A percentile compares a stretch with the other conserved stretches of the same genome.
phyloP scores from a whole-genome alignment of 306 rosid genomes.

The Hippophae tibetana region DNA sequence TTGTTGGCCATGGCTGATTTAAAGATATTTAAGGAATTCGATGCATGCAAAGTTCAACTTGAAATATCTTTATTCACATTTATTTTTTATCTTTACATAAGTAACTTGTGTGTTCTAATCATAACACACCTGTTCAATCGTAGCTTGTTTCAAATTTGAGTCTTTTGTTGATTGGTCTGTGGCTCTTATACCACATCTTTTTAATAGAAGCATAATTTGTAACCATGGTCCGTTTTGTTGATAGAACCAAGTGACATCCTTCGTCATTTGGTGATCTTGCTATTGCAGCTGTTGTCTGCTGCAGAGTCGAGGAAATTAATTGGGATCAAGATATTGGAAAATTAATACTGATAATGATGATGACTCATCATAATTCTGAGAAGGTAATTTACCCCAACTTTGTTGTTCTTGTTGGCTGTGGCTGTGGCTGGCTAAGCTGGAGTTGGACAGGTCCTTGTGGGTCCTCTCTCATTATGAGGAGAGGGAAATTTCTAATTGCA shows the following conservation, averaged over 20 bases:
- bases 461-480: conserved; percentile 43
- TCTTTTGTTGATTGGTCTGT: conserved; percentile 21
- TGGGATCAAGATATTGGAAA: conserved; percentile 26
- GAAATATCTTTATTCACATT: conserved; percentile 21
- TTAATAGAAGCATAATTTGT: conserved; percentile 25
- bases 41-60: conserved; percentile 16
- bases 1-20: no score
- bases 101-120: conserved; percentile 25
- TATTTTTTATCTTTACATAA: conserved; percentile 31
- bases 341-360: neutral
- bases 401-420: conserved; percentile 38
- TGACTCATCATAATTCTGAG: conserved; percentile 16
- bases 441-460: conserved; percentile 55
- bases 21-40: neutral
- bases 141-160: conserved; percentile 21
- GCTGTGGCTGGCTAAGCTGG: conserved; percentile 84
- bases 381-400: conserved; percentile 50
- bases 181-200: conserved; percentile 24
- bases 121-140: conserved; percentile 29
- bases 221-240: conserved; percentile 34
- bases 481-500: conserved; percentile 32
- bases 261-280: conserved; percentile 26
- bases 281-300: conserved; percentile 61
- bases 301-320: conserved; percentile 25
- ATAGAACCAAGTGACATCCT: conserved; percentile 19